A percentile compares a stretch with the other conserved stretches of the same genome.
phyloP scores from a whole-genome alignment of 768 basidiomycete species.

The Lentinula guzmanii region DNA sequence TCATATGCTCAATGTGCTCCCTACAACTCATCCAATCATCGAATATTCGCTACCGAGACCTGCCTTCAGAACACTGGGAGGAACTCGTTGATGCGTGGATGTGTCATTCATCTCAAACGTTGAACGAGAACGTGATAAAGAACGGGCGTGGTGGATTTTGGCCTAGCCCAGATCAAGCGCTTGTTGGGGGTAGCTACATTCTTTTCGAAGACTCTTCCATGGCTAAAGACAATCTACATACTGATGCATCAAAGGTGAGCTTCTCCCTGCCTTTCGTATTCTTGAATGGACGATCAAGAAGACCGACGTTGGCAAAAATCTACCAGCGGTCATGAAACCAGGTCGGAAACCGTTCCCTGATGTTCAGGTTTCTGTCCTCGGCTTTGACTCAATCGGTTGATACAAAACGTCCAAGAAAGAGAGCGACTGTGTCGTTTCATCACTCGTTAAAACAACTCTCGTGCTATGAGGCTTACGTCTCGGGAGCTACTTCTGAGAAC shows the following conservation, averaged over 20 bases:
- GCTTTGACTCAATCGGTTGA: conserved; percentile 66
- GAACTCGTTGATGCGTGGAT: conserved; percentile 98
- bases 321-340: conserved; percentile 52
- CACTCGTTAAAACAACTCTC: conserved; percentile 86
- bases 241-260: conserved; percentile 53
- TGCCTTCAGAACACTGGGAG: conserved; percentile 96
- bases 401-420: conserved; percentile 90
- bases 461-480: conserved; percentile 59
- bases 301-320: conserved; percentile 67
- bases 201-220: conserved; percentile 64
- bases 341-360: conserved; percentile 9
- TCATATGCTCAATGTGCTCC: conserved; percentile 77
- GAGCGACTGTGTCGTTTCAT: conserved; percentile 18
- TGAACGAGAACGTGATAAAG: conserved; percentile 63
- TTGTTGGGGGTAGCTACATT: conserved; percentile 89
- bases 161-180: conserved; percentile 64
- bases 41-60: conserved; percentile 62
- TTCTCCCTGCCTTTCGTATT: conserved; percentile 8
- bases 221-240: conserved; percentile 44
- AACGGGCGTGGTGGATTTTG: conserved; percentile 62
- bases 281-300: conserved; percentile 78
- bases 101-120: conserved; percentile 88
- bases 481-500: conserved; percentile 87
- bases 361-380: conserved; percentile 14
- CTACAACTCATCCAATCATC: conserved; percentile 63